These are phyloP conservation scores for Aspergillus quadrilineatus DNA, from an alignment of 2,329 filamentous ascomycete species.

Conservation along the genomic window DNA sequence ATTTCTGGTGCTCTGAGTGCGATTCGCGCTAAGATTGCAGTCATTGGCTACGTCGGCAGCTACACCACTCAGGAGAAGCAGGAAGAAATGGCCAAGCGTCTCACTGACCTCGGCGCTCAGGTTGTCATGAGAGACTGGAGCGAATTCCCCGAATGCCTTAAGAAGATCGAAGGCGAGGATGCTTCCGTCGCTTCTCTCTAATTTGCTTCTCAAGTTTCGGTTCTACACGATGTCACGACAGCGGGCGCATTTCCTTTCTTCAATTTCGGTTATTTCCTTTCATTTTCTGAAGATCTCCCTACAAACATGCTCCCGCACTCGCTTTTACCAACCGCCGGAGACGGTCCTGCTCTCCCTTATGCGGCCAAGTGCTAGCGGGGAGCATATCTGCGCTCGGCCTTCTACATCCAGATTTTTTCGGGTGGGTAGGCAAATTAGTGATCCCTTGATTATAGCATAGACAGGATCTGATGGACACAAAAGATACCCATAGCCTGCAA, in stretches of 20 bases:
- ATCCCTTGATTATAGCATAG: slow-evolving; percentile 17
- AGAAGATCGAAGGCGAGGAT: slow-evolving; percentile 38
- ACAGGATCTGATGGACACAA: slow-evolving; percentile 16
- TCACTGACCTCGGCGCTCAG: slow-evolving; percentile 62
- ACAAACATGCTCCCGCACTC: background rate
- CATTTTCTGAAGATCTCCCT: background rate
- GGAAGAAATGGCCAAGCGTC: slow-evolving; percentile 63
- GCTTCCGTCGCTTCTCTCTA: slow-evolving; percentile 6
- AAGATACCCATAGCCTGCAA: slow-evolving; percentile 16
- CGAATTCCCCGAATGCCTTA: slow-evolving; percentile 45
- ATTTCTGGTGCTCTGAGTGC: slow-evolving; percentile 79
- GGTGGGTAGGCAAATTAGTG: slow-evolving; percentile 19
- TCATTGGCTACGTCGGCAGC: slow-evolving; percentile 81
- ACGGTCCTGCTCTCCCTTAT: background rate
- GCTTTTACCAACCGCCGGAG: background rate
- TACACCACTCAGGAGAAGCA: slow-evolving; percentile 62
- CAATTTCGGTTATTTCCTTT: slow-evolving; percentile 5
- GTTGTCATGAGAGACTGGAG: slow-evolving; percentile 57
- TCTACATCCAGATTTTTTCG: slow-evolving; percentile 7
- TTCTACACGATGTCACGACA: slow-evolving; percentile 34
- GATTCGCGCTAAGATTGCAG: slow-evolving; percentile 73
- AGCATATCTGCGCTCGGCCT: background rate
- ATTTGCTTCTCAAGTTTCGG: background rate
- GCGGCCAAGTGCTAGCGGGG: background rate
- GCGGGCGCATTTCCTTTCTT: slow-evolving; percentile 25